Percentiles rank a stretch among this genome's conserved stretches.
Conservation (phyloP, 352 stramenopile genomes). For the Globisporangium viniferum region DNA sequence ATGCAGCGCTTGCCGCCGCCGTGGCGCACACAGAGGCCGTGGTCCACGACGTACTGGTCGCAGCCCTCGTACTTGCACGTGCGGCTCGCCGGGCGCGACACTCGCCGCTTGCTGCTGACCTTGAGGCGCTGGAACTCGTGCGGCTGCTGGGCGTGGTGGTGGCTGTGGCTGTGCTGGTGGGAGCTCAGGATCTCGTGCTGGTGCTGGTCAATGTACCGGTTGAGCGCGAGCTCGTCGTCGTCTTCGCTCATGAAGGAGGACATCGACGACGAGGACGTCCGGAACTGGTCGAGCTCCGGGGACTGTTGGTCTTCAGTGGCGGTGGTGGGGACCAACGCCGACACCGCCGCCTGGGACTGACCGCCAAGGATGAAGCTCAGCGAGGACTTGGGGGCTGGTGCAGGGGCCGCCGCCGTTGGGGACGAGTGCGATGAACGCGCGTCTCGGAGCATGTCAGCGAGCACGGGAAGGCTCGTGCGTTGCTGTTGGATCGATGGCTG, state of each 20-base stretch:
- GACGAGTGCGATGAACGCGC: background rate
- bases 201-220: conserved; percentile 1
- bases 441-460: conserved; percentile 6
- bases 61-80: conserved; percentile 21
- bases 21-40: conserved; percentile 18
- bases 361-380: conserved; percentile 14
- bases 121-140: conserved; percentile 1
- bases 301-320: background rate
- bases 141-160: background rate
- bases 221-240: conserved; percentile 7
- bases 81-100: conserved; percentile 10
- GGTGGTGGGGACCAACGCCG: background rate
- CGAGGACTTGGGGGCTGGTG: conserved; percentile 5
- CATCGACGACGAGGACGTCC: conserved; percentile 1
- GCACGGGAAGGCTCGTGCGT: conserved; percentile 7
- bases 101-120: conserved; percentile 3
- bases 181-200: background rate
- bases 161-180: background rate
- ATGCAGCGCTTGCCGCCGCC: conserved; percentile 60
- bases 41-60: conserved; percentile 20
- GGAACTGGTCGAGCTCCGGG: background rate
- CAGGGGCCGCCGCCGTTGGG: background rate
- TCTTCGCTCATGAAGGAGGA: conserved; percentile 11
- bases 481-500: background rate
- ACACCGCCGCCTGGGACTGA: background rate